Percentiles rank a stretch among this genome's conserved stretches.
Evolutionary conservation across 306 rosid genomes (phyloP).

Genomic region (Cucurbita pepo): DNA sequence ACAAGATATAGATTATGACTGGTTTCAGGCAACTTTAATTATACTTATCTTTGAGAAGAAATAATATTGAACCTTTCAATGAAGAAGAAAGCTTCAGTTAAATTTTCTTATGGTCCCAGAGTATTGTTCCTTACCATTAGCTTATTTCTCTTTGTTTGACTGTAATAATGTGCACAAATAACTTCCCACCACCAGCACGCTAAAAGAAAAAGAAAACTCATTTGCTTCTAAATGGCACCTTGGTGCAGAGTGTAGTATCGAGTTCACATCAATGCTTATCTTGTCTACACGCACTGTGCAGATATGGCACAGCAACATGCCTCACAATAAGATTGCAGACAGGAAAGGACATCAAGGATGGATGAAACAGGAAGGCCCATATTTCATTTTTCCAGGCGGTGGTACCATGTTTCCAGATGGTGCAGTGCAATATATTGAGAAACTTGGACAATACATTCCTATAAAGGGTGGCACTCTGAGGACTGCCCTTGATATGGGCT

Average conservation of each 20-base stretch:
- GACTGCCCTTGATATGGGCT: constrained; percentile 98
- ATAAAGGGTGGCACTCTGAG: constrained; percentile 47
- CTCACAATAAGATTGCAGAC: constrained; percentile 87
- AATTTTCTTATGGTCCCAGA: not conserved
- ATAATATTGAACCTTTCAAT: not conserved
- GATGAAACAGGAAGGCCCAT: constrained; percentile 83
- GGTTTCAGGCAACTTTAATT: not conserved
- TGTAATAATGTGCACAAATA: not conserved
- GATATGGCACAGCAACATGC: constrained; percentile 98
- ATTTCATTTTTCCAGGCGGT: constrained; percentile 96
- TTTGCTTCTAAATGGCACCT: not conserved
- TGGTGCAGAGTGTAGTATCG: not conserved
- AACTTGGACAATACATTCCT: constrained; percentile 88
- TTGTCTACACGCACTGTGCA: constrained; percentile 13
- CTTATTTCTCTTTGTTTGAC: not conserved
- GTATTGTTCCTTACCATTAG: not conserved
- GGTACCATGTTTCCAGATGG: constrained; percentile 99
- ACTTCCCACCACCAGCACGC: not conserved
- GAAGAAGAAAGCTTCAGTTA: not conserved
- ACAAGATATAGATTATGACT: not conserved
- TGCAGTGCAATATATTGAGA: constrained; percentile 81
- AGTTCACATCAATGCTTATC: not conserved
- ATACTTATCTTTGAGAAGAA: not conserved
- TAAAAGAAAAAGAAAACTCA: too few species aligned
- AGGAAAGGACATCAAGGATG: constrained; percentile 99